Percentiles rank a stretch among this genome's conserved stretches.
phyloP scores from a whole-genome alignment of 2,329 filamentous ascomycete species.

The Trichoderma sp. region DNA sequence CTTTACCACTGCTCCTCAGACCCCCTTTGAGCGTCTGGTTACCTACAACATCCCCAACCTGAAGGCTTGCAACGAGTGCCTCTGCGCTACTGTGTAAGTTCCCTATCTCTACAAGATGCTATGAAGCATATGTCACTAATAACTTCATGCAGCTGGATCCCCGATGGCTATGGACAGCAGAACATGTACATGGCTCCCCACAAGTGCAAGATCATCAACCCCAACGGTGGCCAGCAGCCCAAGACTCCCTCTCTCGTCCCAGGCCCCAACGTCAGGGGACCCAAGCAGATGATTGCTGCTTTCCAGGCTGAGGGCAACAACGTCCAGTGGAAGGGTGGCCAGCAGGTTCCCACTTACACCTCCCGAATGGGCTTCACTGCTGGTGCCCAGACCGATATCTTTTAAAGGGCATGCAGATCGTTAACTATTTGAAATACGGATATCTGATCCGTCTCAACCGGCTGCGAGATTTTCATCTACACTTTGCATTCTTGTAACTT shows the following conservation, averaged over 20 bases:
- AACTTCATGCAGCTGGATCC: background rate
- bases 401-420: background rate
- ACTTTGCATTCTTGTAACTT: background rate
- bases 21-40: constrained; percentile 4
- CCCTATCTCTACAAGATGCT: background rate
- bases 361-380: background rate
- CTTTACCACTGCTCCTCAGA: background rate
- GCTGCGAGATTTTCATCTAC: too few relatives aligned
- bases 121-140: background rate
- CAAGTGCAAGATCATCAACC: constrained; percentile 5
- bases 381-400: constrained; percentile 13
- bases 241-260: background rate
- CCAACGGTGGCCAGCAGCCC: constrained; percentile 5
- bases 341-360: constrained; percentile 6
- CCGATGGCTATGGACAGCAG: background rate
- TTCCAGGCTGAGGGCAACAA: constrained; percentile 3
- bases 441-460: background rate
- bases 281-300: constrained; percentile 15
- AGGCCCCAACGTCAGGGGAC: background rate
- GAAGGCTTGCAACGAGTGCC: constrained; percentile 1
- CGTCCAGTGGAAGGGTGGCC: background rate
- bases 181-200: constrained; percentile 9
- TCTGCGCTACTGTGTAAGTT: constrained; percentile 9
- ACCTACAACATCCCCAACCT: background rate
- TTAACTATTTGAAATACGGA: background rate